These are phyloP conservation scores for Penicillium roqueforti DNA, from an alignment of 495 filamentous ascomycete species.

Conservation along the genomic window DNA sequence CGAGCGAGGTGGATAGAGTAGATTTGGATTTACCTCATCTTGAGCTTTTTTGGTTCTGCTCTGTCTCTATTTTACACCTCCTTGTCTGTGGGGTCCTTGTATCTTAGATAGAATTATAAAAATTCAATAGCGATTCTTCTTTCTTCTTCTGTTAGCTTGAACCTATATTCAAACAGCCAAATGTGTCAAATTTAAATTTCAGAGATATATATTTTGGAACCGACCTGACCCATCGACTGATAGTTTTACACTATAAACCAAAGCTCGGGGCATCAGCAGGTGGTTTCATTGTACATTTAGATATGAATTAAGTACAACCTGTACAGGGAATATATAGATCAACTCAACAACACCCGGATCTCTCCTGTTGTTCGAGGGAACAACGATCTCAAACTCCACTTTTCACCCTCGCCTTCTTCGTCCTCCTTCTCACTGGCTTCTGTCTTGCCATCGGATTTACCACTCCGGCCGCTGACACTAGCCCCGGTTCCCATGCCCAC, in stretches of 20 bases:
- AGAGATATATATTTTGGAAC: too few relatives aligned
- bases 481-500: conserved; percentile 26
- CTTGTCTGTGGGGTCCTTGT: not conserved
- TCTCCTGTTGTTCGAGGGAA: conserved; percentile 85
- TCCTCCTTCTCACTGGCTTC: conserved; percentile 22
- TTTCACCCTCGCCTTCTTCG: conserved; percentile 32
- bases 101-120: not conserved
- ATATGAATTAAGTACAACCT: not conserved
- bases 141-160: too few relatives aligned
- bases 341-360: conserved; percentile 72
- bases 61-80: conserved; percentile 1
- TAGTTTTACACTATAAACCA: too few relatives aligned
- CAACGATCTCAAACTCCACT: conserved; percentile 55
- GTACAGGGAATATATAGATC: conserved; percentile 2
- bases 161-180: too few relatives aligned
- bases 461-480: conserved; percentile 27
- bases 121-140: not conserved
- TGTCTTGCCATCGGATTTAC: conserved; percentile 19
- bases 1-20: conserved; percentile 70
- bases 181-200: too few relatives aligned
- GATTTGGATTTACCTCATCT: not conserved
- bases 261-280: too few relatives aligned
- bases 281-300: not conserved
- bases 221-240: too few relatives aligned
- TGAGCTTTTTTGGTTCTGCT: not conserved